Evolutionary conservation across 129 eudicot species (phyloP).

Genomic region (Ambrosia artemisiifolia): DNA sequence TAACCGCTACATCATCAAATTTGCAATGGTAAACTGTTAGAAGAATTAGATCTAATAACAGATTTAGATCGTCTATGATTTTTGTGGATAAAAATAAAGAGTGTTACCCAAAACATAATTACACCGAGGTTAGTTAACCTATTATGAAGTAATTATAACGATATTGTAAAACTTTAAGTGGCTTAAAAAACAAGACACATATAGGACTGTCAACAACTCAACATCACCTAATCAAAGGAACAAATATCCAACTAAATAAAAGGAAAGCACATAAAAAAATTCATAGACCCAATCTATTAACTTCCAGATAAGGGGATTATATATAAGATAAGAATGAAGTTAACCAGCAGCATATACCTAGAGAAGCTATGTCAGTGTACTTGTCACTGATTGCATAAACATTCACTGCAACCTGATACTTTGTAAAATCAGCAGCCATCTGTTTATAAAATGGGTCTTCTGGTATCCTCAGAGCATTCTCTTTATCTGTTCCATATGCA

Average conservation of each 20-base stretch:
- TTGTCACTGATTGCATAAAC: conserved; percentile 95
- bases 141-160: background rate
- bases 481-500: conserved; percentile 93
- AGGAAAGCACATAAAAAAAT: background rate
- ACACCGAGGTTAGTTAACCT: no score
- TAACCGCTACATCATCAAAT: background rate
- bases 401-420: conserved; percentile 85
- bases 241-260: background rate
- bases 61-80: no score
- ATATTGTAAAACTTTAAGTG: background rate
- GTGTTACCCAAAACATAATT: no score
- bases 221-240: background rate
- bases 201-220: background rate
- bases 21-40: no score
- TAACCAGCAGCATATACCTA: conserved; percentile 46
- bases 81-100: no score
- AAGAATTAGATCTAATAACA: no score
- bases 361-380: conserved; percentile 90
- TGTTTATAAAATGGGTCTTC: conserved; percentile 97
- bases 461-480: conserved; percentile 74
- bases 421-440: conserved; percentile 99
- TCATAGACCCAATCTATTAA: background rate
- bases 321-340: background rate
- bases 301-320: background rate
- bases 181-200: background rate